Conservation (phyloP, 305 asterid species). For the Fraxinus greggii region DNA sequence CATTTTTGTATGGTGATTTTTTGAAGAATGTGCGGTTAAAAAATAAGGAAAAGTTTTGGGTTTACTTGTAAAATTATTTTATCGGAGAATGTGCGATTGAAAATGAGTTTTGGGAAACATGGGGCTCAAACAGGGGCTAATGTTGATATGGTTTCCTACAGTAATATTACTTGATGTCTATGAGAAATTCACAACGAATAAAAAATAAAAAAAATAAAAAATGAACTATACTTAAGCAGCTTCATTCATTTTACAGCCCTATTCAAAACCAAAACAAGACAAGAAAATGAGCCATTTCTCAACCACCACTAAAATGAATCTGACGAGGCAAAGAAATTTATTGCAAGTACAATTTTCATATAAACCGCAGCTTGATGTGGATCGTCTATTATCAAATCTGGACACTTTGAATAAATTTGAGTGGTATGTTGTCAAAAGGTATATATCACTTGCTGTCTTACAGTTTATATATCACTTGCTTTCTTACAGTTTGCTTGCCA, state of each 20-base stretch:
- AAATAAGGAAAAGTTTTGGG: neutral
- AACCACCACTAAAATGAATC: neutral
- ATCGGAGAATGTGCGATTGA: neutral
- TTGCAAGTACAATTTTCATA: neutral
- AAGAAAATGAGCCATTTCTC: neutral
- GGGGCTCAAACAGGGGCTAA: neutral
- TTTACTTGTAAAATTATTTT: neutral
- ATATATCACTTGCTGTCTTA: neutral
- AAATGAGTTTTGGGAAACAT: no score
- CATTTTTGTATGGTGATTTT: neutral
- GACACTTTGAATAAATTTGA: neutral
- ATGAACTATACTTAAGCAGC: neutral
- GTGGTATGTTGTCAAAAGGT: neutral
- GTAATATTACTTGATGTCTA: neutral
- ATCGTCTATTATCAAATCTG: neutral
- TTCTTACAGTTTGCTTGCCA: neutral
- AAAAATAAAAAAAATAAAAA: neutral
- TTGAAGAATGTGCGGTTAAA: neutral
- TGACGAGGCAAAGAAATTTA: neutral
- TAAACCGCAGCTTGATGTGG: neutral
- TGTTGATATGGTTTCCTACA: neutral
- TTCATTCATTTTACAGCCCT: neutral
- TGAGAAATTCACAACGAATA: neutral
- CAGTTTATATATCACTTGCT: neutral
- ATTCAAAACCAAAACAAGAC: neutral